A percentile compares a stretch with the other conserved stretches of the same genome.
Evolutionary conservation across 257 asterid species (phyloP).

Genomic region (Buddleja alternifolia): DNA sequence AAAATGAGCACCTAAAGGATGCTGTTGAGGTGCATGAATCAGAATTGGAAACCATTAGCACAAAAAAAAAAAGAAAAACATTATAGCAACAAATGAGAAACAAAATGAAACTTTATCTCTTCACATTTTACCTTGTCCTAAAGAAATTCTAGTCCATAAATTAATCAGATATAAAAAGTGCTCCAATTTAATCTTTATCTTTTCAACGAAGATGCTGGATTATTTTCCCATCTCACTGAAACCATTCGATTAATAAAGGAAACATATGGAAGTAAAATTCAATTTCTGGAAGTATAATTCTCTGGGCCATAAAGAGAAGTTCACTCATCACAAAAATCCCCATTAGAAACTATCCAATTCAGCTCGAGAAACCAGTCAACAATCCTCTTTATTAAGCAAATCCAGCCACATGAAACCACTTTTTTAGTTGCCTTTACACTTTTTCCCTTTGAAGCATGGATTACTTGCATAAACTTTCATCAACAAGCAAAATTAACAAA

Average conservation of each 20-base stretch:
- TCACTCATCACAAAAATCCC: slow-evolving; percentile 12
- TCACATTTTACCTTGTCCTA: background rate
- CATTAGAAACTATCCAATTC: background rate
- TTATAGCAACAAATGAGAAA: background rate
- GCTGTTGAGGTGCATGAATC: slow-evolving; percentile 7
- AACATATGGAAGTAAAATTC: slow-evolving; percentile 5
- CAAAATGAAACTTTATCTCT: background rate
- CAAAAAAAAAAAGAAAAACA: background rate
- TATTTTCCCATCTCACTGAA: background rate
- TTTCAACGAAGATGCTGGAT: background rate
- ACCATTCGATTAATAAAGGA: slow-evolving; percentile 1
- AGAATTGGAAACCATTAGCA: background rate
- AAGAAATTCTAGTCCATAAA: slow-evolving; percentile 12
- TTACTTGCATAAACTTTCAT: background rate
- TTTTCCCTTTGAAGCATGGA: background rate
- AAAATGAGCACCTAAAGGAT: background rate
- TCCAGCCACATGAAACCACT: slow-evolving; percentile 3
- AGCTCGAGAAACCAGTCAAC: background rate
- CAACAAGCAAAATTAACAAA: background rate
- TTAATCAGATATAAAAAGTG: background rate
- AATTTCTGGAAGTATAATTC: background rate
- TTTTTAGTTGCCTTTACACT: background rate
- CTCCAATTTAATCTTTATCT: background rate
- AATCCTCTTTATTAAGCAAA: slow-evolving; percentile 19
- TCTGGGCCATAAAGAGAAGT: slow-evolving; percentile 9